Evolutionary conservation across 164 flowering plant genomes (phyloP).

Genomic region (Kalanchoe fedtschenkoi): DNA sequence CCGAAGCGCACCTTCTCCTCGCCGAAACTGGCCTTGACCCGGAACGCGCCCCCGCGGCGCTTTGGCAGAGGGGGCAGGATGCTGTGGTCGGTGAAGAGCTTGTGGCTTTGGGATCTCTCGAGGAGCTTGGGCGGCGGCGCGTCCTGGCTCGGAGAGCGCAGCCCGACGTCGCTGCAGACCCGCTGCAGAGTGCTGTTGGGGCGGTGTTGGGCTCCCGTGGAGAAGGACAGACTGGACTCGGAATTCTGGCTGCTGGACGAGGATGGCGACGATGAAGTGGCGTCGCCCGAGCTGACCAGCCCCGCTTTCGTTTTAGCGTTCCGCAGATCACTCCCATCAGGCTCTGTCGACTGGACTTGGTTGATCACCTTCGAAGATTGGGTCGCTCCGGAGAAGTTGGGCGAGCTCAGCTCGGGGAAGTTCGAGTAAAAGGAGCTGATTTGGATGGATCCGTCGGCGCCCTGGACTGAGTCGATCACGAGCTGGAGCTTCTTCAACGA

Average conservation of each 20-base stretch:
- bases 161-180: constrained; percentile 40
- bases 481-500: constrained; percentile 48
- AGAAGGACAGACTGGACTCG: constrained; percentile 13
- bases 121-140: constrained; percentile 25
- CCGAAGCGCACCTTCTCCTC: constrained; percentile 66
- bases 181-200: constrained; percentile 26
- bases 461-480: constrained; percentile 61
- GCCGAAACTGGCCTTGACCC: constrained; percentile 55
- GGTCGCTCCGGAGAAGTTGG: constrained; percentile 4
- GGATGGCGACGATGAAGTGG: constrained; percentile 8
- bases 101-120: constrained; percentile 42
- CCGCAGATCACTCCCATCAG: not conserved
- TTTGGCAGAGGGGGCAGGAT: constrained; percentile 22
- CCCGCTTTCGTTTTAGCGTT: not conserved
- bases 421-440: constrained; percentile 39
- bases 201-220: constrained; percentile 28
- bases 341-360: not conserved
- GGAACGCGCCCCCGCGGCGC: constrained; percentile 12
- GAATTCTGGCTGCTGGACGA: constrained; percentile 7
- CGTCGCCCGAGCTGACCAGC: not conserved
- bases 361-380: not conserved
- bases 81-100: constrained; percentile 21
- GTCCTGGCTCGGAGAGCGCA: constrained; percentile 26
- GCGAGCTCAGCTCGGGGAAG: constrained; percentile 29
- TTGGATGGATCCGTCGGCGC: constrained; percentile 37